Conservation (phyloP, 2,329 filamentous ascomycete genomes). For the Pseudocercospora cruenta region DNA sequence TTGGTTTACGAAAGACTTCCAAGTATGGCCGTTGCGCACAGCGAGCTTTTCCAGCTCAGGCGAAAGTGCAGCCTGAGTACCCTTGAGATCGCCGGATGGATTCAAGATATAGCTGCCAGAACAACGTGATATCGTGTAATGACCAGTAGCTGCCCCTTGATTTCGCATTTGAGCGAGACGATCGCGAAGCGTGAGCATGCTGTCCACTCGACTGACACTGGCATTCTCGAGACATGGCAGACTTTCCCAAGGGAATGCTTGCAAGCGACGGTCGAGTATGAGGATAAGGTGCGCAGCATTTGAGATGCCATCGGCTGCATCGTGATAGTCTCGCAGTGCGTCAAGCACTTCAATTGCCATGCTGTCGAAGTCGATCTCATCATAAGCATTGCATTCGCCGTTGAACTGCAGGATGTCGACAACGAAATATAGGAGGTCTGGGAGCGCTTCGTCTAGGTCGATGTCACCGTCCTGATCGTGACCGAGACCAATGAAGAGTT, state of each 20-base stretch:
- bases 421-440: slow-evolving; percentile 92
- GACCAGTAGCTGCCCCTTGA: not conserved
- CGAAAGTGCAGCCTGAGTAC: slow-evolving; percentile 77
- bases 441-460: slow-evolving; percentile 86
- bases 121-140: slow-evolving; percentile 52
- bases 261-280: slow-evolving; percentile 86
- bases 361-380: slow-evolving; percentile 92
- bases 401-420: slow-evolving; percentile 96
- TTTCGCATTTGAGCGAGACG: slow-evolving; percentile 64
- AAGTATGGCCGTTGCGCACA: slow-evolving; percentile 45
- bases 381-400: slow-evolving; percentile 93
- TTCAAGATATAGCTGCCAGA: slow-evolving; percentile 83
- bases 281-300: slow-evolving; percentile 73
- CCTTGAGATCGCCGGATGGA: slow-evolving; percentile 78
- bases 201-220: slow-evolving; percentile 86
- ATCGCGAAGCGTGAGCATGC: slow-evolving; percentile 77
- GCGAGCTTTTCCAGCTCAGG: slow-evolving; percentile 59
- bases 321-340: slow-evolving; percentile 78
- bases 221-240: slow-evolving; percentile 79
- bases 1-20: slow-evolving; percentile 70
- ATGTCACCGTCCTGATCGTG: slow-evolving; percentile 67
- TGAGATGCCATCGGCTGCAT: slow-evolving; percentile 43
- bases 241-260: slow-evolving; percentile 94
- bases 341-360: slow-evolving; percentile 90
- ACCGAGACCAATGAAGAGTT: slow-evolving; percentile 85